Percentiles rank a stretch among this genome's conserved stretches.
Conservation (phyloP, 2,329 filamentous ascomycete species). For the Calcarisporium arbuscula region DNA sequence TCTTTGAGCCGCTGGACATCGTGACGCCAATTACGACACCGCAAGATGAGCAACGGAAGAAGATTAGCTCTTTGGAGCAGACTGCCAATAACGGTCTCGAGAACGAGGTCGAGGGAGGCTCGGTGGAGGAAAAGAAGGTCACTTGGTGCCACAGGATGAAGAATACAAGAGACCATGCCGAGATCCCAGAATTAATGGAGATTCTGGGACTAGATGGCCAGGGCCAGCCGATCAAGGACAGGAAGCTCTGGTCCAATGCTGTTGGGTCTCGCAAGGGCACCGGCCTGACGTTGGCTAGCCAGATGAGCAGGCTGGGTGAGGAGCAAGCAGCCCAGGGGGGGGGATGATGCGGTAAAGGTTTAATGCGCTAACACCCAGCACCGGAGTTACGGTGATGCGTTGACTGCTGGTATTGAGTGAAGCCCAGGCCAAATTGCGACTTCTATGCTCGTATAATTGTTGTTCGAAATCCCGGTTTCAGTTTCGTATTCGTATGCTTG, state of each 20-base stretch:
- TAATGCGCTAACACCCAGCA: no score
- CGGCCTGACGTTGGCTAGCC: constrained; percentile 42
- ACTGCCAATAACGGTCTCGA: constrained; percentile 9
- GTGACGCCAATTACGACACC: constrained; percentile 40
- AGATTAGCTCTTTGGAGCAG: constrained; percentile 14
- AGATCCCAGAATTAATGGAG: constrained; percentile 59
- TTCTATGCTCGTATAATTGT: no score
- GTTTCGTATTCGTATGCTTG: no score
- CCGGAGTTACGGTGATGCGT: no score
- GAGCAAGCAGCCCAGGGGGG: constrained; percentile 7
- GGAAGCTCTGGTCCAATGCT: constrained; percentile 41
- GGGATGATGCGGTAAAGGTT: no score
- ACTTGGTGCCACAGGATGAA: constrained; percentile 81
- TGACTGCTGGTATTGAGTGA: no score
- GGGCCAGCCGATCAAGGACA: constrained; percentile 30
- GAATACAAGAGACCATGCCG: constrained; percentile 70
- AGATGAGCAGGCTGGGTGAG: constrained; percentile 40
- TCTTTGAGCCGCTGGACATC: constrained; percentile 56
- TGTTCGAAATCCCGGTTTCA: no score
- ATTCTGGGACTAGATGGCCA: constrained; percentile 51
- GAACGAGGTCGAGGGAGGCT: constrained; percentile 16
- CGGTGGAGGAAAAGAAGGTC: constrained; percentile 50
- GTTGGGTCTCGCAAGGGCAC: constrained; percentile 45
- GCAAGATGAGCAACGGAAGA: constrained; percentile 23
- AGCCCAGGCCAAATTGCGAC: no score